phyloP scores from a whole-genome alignment of 2,329 filamentous ascomycete genomes.

The Alternaria panax region DNA sequence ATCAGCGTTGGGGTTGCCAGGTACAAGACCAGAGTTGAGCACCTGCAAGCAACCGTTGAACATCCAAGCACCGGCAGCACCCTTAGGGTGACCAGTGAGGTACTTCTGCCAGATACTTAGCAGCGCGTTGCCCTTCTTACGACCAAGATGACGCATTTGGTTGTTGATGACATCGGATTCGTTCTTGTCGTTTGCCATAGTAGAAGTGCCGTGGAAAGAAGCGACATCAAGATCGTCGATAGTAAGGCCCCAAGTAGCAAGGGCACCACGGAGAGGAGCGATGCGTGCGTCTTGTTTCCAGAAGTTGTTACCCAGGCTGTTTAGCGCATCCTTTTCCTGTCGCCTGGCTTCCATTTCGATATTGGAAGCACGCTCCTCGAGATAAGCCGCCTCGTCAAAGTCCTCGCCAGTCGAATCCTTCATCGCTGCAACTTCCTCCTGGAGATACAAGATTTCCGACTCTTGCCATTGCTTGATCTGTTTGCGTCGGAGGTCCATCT shows the following conservation, averaged over 20 bases:
- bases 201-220: conserved; percentile 98
- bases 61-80: conserved; percentile 99
- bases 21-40: conserved; percentile 90
- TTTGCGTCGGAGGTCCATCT: conserved; percentile 91
- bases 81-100: conserved; percentile 97
- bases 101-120: conserved; percentile 99
- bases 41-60: conserved; percentile 98
- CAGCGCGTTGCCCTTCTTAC: conserved; percentile 94
- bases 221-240: conserved; percentile 95
- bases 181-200: conserved; percentile 99
- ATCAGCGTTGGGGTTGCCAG: conserved; percentile 97
- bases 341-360: conserved; percentile 87
- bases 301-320: conserved; percentile 96
- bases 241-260: conserved; percentile 97
- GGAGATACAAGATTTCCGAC: conserved; percentile 88
- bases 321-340: conserved; percentile 91
- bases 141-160: conserved; percentile 92
- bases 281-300: conserved; percentile 96
- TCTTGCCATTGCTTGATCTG: conserved; percentile 98
- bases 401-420: conserved; percentile 69
- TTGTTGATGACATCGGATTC: conserved; percentile 97
- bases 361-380: conserved; percentile 82
- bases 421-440: conserved; percentile 91
- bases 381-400: conserved; percentile 84
- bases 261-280: conserved; percentile 90